Conservation (phyloP, 208 protist genomes). For the Herpetomonas samuelpessoai region DNA sequence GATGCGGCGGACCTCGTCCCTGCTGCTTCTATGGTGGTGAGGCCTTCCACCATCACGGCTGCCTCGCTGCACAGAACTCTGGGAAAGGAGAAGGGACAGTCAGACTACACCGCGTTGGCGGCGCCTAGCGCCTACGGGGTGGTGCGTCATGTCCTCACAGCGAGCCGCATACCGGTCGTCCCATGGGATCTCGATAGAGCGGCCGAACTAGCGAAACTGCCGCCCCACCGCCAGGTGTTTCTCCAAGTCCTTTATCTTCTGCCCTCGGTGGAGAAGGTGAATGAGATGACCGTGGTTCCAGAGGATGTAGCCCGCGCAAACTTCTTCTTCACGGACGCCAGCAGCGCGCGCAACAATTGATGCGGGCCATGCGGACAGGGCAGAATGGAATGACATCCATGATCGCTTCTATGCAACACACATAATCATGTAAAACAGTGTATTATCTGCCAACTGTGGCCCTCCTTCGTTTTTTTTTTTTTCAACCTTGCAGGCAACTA, state of each 20-base stretch:
- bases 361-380: too few species aligned
- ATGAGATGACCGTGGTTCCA: conserved; percentile 20
- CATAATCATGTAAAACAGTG: too few species aligned
- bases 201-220: conserved; percentile 27
- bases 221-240: conserved; percentile 23
- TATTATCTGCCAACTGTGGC: too few species aligned
- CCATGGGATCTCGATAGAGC: conserved; percentile 18
- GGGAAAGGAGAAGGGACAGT: background rate
- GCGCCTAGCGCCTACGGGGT: conserved; percentile 22
- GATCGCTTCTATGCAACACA: too few species aligned
- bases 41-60: too few species aligned
- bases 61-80: background rate
- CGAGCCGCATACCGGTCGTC: conserved; percentile 15
- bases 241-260: conserved; percentile 40
- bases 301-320: conserved; percentile 37
- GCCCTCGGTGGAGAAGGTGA: conserved; percentile 37
- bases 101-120: conserved; percentile 29
- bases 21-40: too few species aligned
- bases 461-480: too few species aligned
- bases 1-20: background rate
- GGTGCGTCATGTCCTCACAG: conserved; percentile 24
- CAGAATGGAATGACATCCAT: too few species aligned
- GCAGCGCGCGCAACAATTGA: too few species aligned
- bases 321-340: too few species aligned
- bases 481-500: too few species aligned